phyloP scores from a whole-genome alignment of 768 basidiomycete genomes.

The Chalciporus pseudorubinellus region DNA sequence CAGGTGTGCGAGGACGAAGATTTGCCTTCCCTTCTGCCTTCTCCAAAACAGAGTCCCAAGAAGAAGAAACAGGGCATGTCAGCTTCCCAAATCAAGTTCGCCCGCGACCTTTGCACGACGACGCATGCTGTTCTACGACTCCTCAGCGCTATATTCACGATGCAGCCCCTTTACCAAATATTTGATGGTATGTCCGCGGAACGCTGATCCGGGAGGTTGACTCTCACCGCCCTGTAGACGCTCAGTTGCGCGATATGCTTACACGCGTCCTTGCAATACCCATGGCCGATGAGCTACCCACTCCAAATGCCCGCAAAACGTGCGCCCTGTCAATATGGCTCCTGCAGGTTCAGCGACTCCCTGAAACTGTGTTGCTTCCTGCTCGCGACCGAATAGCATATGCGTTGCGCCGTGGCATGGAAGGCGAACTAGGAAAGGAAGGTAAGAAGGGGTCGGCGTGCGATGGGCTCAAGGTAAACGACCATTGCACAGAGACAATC shows the following conservation, averaged over 20 bases:
- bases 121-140: conserved; percentile 69
- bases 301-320: conserved; percentile 84
- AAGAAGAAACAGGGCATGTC: conserved; percentile 62
- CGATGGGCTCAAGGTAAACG: conserved; percentile 71
- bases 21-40: conserved; percentile 48
- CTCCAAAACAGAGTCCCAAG: conserved; percentile 63
- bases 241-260: conserved; percentile 57
- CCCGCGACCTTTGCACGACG: conserved; percentile 74
- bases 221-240: conserved; percentile 40
- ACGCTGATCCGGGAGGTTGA: not conserved
- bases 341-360: conserved; percentile 68
- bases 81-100: conserved; percentile 74
- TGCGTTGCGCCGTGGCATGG: conserved; percentile 71
- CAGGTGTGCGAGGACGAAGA: conserved; percentile 27
- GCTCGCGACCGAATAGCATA: conserved; percentile 67
- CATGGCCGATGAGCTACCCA: conserved; percentile 63
- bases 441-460: conserved; percentile 82
- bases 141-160: conserved; percentile 56
- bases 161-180: conserved; percentile 55
- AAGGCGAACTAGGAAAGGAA: conserved; percentile 84
- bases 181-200: conserved; percentile 55
- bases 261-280: conserved; percentile 70
- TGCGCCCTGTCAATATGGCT: conserved; percentile 76
- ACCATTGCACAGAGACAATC: conserved; percentile 1
- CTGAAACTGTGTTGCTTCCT: conserved; percentile 56